Percentiles rank a stretch among this genome's conserved stretches.
phyloP scores from a whole-genome alignment of 352 stramenopile genomes.

The Halophytophthora polymorphica region DNA sequence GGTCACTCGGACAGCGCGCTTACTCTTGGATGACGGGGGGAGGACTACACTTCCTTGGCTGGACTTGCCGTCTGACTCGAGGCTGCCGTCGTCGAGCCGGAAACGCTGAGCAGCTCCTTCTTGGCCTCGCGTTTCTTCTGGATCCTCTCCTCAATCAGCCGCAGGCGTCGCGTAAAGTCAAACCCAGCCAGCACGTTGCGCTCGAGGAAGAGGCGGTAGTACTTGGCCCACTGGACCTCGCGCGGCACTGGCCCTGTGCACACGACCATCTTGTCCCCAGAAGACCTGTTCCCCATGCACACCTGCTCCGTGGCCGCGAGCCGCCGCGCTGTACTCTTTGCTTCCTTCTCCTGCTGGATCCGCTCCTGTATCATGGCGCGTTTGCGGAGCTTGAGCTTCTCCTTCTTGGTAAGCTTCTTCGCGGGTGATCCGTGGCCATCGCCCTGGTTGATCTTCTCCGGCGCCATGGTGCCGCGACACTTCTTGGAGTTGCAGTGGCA shows the following conservation, averaged over 20 bases:
- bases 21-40: too few species aligned
- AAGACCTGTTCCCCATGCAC: constrained; percentile 43
- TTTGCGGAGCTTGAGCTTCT: constrained; percentile 65
- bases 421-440: constrained; percentile 14
- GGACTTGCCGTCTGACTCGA: constrained; percentile 30
- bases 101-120: constrained; percentile 21
- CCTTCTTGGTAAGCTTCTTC: constrained; percentile 84
- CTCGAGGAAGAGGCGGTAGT: constrained; percentile 48
- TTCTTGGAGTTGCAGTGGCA: constrained; percentile 80
- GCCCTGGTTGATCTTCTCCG: constrained; percentile 63
- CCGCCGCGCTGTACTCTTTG: constrained; percentile 55
- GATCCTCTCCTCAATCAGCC: constrained; percentile 43
- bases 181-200: constrained; percentile 63
- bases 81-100: constrained; percentile 24
- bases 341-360: constrained; percentile 63
- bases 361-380: constrained; percentile 62
- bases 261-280: constrained; percentile 52
- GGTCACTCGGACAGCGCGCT: not conserved
- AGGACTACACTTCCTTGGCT: not conserved
- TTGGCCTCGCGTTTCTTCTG: constrained; percentile 13
- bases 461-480: constrained; percentile 86
- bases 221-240: constrained; percentile 60
- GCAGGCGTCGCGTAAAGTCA: constrained; percentile 72
- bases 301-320: constrained; percentile 66
- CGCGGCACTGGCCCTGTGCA: constrained; percentile 50